Evolutionary conservation across 2,329 filamentous ascomycete genomes (phyloP).

Genomic region (Cercospora sesami): DNA sequence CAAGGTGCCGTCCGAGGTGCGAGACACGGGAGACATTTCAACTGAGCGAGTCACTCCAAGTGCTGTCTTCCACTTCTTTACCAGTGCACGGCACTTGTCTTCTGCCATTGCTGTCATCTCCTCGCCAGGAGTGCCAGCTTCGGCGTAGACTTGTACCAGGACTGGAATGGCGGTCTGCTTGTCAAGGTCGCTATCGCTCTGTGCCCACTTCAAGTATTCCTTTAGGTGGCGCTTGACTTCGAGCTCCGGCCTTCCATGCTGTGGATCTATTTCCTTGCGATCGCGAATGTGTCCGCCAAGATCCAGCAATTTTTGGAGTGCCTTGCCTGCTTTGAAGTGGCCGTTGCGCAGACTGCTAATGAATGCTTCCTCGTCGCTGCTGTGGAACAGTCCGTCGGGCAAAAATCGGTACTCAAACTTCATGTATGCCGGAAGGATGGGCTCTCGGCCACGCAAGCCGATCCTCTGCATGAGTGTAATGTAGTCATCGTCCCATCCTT

Average conservation of each 20-base stretch:
- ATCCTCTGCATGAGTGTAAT: constrained; percentile 56
- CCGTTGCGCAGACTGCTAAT: constrained; percentile 46
- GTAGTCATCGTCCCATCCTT: constrained; percentile 54
- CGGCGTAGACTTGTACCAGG: constrained; percentile 48
- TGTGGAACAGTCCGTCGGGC: constrained; percentile 55
- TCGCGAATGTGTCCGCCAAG: constrained; percentile 56
- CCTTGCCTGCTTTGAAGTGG: constrained; percentile 54
- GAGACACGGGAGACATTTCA: constrained; percentile 29
- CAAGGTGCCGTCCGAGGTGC: constrained; percentile 21
- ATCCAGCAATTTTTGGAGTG: constrained; percentile 52
- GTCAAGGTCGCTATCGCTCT: constrained; percentile 50
- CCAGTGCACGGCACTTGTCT: constrained; percentile 47
- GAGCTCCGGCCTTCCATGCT: constrained; percentile 17
- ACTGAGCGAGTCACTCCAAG: constrained; percentile 36
- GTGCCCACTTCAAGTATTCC: constrained; percentile 56
- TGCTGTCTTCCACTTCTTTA: constrained; percentile 45
- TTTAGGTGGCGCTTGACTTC: constrained; percentile 32
- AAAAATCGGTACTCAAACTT: constrained; percentile 55
- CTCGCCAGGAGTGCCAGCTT: constrained; percentile 42
- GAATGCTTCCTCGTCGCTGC: constrained; percentile 44
- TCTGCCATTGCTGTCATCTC: constrained; percentile 48
- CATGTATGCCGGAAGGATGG: constrained; percentile 56
- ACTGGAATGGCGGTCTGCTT: constrained; percentile 42
- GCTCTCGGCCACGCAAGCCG: constrained; percentile 57
- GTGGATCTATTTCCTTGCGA: constrained; percentile 43